Evolutionary conservation across 768 basidiomycete species (phyloP), one percentile per base, ranked within the genome.

Genomic region (Lactarius psammicola): DNA sequence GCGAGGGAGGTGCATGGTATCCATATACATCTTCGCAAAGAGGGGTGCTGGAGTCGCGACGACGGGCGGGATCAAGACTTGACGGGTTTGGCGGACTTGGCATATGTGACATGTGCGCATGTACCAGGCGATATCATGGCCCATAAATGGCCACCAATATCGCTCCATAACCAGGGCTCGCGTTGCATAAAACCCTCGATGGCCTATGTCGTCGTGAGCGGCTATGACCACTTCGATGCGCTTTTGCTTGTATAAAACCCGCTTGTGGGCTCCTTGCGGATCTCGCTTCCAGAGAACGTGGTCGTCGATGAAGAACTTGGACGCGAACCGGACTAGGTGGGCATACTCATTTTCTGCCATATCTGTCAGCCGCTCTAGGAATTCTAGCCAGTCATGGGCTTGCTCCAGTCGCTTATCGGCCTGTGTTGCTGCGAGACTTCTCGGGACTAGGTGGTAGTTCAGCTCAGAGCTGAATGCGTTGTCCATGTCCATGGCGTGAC

Each of bases 1-100:
- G 0, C 58, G 63, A 0, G 77, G 79, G 69, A 82, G 76, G 60
- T 74, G 70, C 79, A 82, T 81, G 0, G 77, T 75, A 68, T 83
- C 77, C 13, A 79, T 70, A 46, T 81, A 76, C 0, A 76, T 73
- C 38, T 78, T 77, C 13, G 67, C n/a, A 62, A 79, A 81, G 10
- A 74, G 68, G 0, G 65, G 56, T 3, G 70, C 59, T 8, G 73
- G 72, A 0, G 33, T 38, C 0, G 72, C 49, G 3, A 74, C 56
- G 0, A 61, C 69, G 1, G 72, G 69, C 0, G 72, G 74, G 11
- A 73, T 69, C 0, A 62, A n/a, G 0, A 80, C 54, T 17, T 74
- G 72, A 0, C 60, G n/a, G n/a, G n/a, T n/a, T n/a, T n/a, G n/a
- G n/a, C n/a, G n/a, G n/a, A n/a, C n/a, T n/a, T n/a, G n/a, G 13